phyloP scores from a whole-genome alignment of 1,284 basidiomycete species.

The Sporisorium sorghi region DNA sequence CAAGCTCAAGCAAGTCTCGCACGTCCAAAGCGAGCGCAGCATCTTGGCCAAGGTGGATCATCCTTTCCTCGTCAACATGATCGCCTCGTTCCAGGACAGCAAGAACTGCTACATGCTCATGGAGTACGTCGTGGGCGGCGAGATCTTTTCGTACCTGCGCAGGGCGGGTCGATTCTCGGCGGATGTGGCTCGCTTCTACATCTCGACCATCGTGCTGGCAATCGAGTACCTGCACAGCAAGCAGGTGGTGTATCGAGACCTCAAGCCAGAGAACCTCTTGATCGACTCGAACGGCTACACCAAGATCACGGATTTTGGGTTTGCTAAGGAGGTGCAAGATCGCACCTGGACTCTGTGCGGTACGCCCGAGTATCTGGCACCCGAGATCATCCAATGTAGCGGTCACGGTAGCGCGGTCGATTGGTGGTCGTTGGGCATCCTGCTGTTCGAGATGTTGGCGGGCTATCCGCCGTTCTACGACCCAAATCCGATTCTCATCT shows the following conservation, averaged over 20 bases:
- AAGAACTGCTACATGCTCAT: slow-evolving; percentile 74
- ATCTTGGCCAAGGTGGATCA: slow-evolving; percentile 69
- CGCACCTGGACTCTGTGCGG: slow-evolving; percentile 66
- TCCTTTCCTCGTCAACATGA: slow-evolving; percentile 65
- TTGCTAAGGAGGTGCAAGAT: slow-evolving; percentile 62
- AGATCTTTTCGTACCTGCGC: slow-evolving; percentile 73
- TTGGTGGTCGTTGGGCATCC: slow-evolving; percentile 67
- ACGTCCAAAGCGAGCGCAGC: slow-evolving; percentile 73
- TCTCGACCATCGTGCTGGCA: slow-evolving; percentile 72
- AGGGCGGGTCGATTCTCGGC: slow-evolving; percentile 71
- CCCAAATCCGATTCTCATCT: slow-evolving; percentile 55
- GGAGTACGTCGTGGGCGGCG: slow-evolving; percentile 73
- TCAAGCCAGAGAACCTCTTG: slow-evolving; percentile 68
- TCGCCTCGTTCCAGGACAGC: slow-evolving; percentile 70
- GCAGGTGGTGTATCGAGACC: slow-evolving; percentile 65
- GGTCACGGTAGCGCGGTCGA: slow-evolving; percentile 65
- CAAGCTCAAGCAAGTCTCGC: slow-evolving; percentile 73
- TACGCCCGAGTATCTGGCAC: slow-evolving; percentile 67
- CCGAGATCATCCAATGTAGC: slow-evolving; percentile 65
- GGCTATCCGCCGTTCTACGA: slow-evolving; percentile 68
- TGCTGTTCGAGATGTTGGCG: slow-evolving; percentile 65
- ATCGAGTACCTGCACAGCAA: slow-evolving; percentile 64
- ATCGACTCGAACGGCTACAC: slow-evolving; percentile 57
- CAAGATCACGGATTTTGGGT: slow-evolving; percentile 67
- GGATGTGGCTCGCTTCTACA: slow-evolving; percentile 73